A percentile compares a stretch with the other conserved stretches of the same genome.
These are phyloP conservation scores for Talinum fruticosum DNA, from an alignment of 148 eudicot genomes.

Conservation along the genomic window DNA sequence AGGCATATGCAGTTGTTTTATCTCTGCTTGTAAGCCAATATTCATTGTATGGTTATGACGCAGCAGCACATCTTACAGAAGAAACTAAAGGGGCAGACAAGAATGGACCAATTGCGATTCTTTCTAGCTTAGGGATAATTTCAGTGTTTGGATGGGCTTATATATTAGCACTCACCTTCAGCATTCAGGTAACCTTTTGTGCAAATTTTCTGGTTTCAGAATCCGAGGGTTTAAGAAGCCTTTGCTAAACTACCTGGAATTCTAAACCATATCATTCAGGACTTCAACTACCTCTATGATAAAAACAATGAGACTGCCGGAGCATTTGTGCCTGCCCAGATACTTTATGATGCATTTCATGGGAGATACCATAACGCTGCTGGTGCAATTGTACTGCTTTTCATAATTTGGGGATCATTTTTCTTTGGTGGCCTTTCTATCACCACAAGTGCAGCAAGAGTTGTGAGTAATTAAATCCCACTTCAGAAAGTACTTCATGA, in stretches of 20 bases:
- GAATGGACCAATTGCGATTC: constrained; percentile 64
- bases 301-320: constrained; percentile 61
- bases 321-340: constrained; percentile 64
- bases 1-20: constrained; percentile 47
- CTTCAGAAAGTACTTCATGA: neutral
- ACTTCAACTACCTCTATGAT: constrained; percentile 49
- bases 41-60: constrained; percentile 61
- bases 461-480: constrained; percentile 28
- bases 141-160: constrained; percentile 65
- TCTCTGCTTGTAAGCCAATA: constrained; percentile 63
- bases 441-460: constrained; percentile 65
- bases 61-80: constrained; percentile 72
- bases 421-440: constrained; percentile 67
- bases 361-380: constrained; percentile 50
- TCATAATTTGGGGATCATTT: constrained; percentile 69
- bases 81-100: constrained; percentile 68
- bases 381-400: constrained; percentile 56
- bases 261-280: constrained; percentile 22
- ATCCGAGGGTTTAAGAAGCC: neutral
- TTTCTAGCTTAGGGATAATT: constrained; percentile 58
- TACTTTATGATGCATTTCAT: constrained; percentile 64
- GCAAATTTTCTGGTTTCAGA: neutral
- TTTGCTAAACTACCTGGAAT: neutral
- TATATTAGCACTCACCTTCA: constrained; percentile 62
- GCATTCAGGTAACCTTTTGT: constrained; percentile 52